Conservation (phyloP, 371 early-diverging fungal genomes). For the Mucor piriformis region DNA sequence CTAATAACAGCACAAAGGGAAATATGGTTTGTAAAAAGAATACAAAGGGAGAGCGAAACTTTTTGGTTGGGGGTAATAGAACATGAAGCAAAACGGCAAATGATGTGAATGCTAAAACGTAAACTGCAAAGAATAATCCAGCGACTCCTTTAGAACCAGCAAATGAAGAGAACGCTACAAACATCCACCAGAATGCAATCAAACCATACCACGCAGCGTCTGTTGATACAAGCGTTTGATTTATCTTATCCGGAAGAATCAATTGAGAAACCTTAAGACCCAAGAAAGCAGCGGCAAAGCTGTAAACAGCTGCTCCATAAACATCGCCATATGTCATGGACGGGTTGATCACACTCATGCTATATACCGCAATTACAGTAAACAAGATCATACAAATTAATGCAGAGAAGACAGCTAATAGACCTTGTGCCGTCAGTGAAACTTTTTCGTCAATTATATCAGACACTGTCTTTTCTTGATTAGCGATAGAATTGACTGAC, state of each 20-base stretch:
- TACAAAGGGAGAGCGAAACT: conserved; percentile 35
- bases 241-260: conserved; percentile 32
- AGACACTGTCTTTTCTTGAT: background rate
- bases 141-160: conserved; percentile 38
- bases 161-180: conserved; percentile 33
- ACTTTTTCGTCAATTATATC: conserved; percentile 19
- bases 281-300: conserved; percentile 38
- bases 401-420: conserved; percentile 30
- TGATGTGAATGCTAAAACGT: conserved; percentile 40
- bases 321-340: conserved; percentile 48
- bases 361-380: conserved; percentile 12
- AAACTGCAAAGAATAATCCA: conserved; percentile 47
- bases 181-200: conserved; percentile 54
- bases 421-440: conserved; percentile 30
- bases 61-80: conserved; percentile 28
- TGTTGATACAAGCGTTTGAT: conserved; percentile 11
- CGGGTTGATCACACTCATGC: conserved; percentile 34
- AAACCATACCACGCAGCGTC: conserved; percentile 39
- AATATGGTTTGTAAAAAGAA: conserved; percentile 42
- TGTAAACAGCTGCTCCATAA: conserved; percentile 37
- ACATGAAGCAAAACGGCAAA: conserved; percentile 36
- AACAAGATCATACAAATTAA: conserved; percentile 20
- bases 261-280: conserved; percentile 44
- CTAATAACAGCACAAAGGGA: conserved; percentile 49
- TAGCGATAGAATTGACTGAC: background rate